Conservation (phyloP, 148 eudicot species). For the Chenopodium suecicum region DNA sequence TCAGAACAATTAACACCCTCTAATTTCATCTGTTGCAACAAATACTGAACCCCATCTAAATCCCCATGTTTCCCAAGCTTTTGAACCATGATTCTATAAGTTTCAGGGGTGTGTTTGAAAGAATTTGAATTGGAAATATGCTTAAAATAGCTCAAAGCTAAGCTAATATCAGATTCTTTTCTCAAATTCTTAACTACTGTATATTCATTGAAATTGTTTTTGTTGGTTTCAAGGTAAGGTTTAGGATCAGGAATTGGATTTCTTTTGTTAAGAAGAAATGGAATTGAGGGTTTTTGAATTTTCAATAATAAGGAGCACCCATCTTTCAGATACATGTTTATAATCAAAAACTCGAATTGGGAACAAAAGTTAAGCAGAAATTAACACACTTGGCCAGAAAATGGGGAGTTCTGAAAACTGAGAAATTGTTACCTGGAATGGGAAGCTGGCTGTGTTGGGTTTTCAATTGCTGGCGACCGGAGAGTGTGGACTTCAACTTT, state of each 20-base stretch:
- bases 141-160: constrained; percentile 65
- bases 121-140: constrained; percentile 46
- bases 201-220: constrained; percentile 37
- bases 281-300: constrained; percentile 59
- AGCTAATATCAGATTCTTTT: constrained; percentile 42
- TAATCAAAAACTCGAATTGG: background rate
- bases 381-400: background rate
- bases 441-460: background rate
- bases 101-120: constrained; percentile 64
- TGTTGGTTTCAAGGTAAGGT: constrained; percentile 22
- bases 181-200: constrained; percentile 53
- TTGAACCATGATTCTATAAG: constrained; percentile 68
- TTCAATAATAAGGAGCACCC: constrained; percentile 69
- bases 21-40: constrained; percentile 78
- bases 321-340: constrained; percentile 65
- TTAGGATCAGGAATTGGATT: constrained; percentile 33
- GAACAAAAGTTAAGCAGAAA: background rate
- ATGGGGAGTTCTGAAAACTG: background rate
- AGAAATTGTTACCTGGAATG: constrained; percentile 8
- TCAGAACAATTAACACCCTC: constrained; percentile 65
- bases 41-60: constrained; percentile 73
- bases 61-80: constrained; percentile 55
- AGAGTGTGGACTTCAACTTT: background rate
- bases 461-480: background rate
- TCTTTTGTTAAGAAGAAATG: constrained; percentile 63